Evolutionary conservation across 2,329 filamentous ascomycete species (phyloP).

Genomic region (Myriosclerotinia curreyana): DNA sequence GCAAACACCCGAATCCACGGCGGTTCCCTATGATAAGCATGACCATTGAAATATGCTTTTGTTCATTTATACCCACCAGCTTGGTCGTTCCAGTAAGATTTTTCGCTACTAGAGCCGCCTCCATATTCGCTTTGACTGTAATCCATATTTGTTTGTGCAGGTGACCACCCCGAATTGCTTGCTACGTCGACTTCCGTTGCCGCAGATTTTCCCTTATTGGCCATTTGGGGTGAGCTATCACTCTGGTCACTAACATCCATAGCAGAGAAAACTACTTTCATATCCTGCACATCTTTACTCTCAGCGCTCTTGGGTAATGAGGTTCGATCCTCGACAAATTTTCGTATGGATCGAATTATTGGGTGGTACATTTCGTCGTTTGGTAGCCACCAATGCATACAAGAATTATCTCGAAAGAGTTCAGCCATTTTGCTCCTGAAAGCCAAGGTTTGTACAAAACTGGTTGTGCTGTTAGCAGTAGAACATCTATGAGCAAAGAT

Average conservation of each 20-base stretch:
- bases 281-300: slow-evolving; percentile 66
- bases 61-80: neutral
- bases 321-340: slow-evolving; percentile 77
- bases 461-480: slow-evolving; percentile 41
- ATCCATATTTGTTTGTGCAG: slow-evolving; percentile 7
- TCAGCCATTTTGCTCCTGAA: slow-evolving; percentile 74
- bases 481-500: neutral
- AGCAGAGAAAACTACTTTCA: slow-evolving; percentile 69
- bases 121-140: slow-evolving; percentile 15
- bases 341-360: slow-evolving; percentile 72
- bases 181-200: slow-evolving; percentile 23
- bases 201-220: slow-evolving; percentile 21
- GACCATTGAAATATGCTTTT: neutral
- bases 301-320: slow-evolving; percentile 55
- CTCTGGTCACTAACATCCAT: slow-evolving; percentile 51
- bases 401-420: slow-evolving; percentile 67
- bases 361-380: slow-evolving; percentile 72
- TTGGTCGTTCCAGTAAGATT: slow-evolving; percentile 4
- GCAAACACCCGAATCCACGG: neutral
- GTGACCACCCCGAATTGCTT: slow-evolving; percentile 20
- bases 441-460: slow-evolving; percentile 76
- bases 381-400: slow-evolving; percentile 85
- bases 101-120: slow-evolving; percentile 15
- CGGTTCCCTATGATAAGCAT: neutral
- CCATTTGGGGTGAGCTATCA: slow-evolving; percentile 20